These are phyloP conservation scores for Malus sylvestris DNA, from an alignment of 306 rosid species.

Conservation along the genomic window DNA sequence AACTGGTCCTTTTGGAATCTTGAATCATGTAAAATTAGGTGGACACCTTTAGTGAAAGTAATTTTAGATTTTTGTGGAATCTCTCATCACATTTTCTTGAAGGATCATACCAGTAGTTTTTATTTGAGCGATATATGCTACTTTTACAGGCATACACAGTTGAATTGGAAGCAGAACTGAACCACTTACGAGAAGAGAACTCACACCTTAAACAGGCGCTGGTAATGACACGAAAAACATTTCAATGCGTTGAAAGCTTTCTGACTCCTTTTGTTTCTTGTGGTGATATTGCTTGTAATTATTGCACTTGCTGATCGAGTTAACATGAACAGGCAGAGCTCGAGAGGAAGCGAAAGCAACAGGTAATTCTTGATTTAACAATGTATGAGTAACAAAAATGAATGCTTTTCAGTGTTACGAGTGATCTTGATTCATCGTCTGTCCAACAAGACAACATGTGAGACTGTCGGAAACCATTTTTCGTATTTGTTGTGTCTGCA, in stretches of 20 bases:
- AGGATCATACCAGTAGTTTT: neutral
- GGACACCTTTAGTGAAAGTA: neutral
- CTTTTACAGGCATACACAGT: slow-evolving; percentile 73
- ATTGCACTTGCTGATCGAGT: slow-evolving; percentile 3
- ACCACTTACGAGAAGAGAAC: slow-evolving; percentile 68
- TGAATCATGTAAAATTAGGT: neutral
- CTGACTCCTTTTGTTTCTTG: neutral
- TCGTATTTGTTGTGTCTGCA: neutral
- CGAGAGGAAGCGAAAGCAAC: slow-evolving; percentile 65
- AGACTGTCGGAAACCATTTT: neutral
- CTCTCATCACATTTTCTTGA: neutral
- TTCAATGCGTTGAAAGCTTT: neutral
- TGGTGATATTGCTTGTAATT: neutral
- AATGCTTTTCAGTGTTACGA: neutral
- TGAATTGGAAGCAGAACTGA: slow-evolving; percentile 82
- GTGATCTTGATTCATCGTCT: neutral
- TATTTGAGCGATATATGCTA: neutral
- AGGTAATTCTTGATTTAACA: slow-evolving; percentile 31
- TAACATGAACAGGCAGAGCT: slow-evolving; percentile 47
- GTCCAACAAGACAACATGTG: neutral
- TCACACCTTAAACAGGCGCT: slow-evolving; percentile 61
- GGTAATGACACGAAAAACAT: slow-evolving; percentile 36
- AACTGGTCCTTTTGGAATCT: neutral
- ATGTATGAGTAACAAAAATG: neutral
- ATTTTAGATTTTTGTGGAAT: neutral